phyloP scores from a whole-genome alignment of 371 early-diverging fungal genomes.

The Rhizomucor miehei region DNA sequence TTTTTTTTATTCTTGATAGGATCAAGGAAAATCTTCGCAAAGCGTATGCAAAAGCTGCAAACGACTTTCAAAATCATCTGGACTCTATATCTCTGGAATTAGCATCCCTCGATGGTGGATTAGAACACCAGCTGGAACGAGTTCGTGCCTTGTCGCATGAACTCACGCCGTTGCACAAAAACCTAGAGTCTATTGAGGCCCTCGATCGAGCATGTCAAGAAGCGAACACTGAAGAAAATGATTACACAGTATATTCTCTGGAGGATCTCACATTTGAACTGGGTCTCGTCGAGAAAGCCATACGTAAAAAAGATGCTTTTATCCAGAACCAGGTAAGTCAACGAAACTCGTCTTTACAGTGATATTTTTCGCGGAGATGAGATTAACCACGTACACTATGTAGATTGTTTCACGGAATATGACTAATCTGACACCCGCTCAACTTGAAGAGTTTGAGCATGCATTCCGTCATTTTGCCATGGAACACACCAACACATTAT shows the following conservation, averaged over 20 bases:
- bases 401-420: constrained; percentile 83
- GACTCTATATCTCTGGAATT: constrained; percentile 67
- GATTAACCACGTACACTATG: neutral
- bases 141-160: neutral
- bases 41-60: constrained; percentile 77
- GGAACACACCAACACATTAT: constrained; percentile 71
- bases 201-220: constrained; percentile 72
- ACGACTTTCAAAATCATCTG: constrained; percentile 64
- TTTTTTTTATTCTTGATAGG: constrained; percentile 34
- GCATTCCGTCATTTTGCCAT: constrained; percentile 90
- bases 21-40: constrained; percentile 75
- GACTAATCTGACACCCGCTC: constrained; percentile 90
- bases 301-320: constrained; percentile 84
- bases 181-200: constrained; percentile 53
- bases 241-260: constrained; percentile 85
- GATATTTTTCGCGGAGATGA: too few relatives aligned
- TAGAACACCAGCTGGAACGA: constrained; percentile 41
- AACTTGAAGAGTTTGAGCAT: constrained; percentile 89
- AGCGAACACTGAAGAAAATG: constrained; percentile 92
- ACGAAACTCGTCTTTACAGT: neutral
- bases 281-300: constrained; percentile 69
- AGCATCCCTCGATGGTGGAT: constrained; percentile 67
- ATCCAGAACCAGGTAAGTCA: constrained; percentile 85
- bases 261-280: constrained; percentile 89
- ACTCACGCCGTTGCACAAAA: constrained; percentile 7